These are phyloP conservation scores for Brassica incana DNA, from an alignment of 345 rosid genomes.

Conservation along the genomic window DNA sequence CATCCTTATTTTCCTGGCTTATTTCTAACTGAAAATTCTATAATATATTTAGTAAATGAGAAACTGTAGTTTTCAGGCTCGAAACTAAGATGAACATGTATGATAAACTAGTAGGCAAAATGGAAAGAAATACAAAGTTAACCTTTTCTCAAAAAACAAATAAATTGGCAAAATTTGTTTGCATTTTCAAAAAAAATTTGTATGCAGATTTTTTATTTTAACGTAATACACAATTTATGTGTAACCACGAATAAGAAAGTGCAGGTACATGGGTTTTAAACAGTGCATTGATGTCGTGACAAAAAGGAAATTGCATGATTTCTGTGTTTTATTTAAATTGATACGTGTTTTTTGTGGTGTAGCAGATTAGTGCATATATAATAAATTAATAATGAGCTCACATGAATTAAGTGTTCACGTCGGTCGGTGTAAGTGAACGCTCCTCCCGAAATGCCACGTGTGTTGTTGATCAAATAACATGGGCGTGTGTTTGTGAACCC, in stretches of 20 bases:
- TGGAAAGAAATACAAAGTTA: background rate
- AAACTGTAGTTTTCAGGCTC: background rate
- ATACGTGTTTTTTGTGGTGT: constrained; percentile 6
- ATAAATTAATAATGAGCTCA: background rate
- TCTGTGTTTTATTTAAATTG: background rate
- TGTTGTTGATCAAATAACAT: constrained; percentile 26
- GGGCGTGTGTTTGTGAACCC: constrained; percentile 14
- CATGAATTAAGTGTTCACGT: background rate
- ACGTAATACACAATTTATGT: background rate
- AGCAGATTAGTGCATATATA: constrained; percentile 6
- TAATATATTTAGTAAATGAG: background rate
- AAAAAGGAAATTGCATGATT: background rate
- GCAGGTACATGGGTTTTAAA: background rate
- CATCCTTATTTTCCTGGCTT: constrained; percentile 15
- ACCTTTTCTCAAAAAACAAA: background rate
- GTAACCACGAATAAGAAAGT: no score
- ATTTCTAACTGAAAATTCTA: background rate
- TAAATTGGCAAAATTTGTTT: background rate
- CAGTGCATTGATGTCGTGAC: background rate
- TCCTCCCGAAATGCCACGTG: constrained; percentile 35
- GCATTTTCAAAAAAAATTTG: no score
- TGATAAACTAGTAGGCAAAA: background rate
- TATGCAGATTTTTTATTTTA: background rate
- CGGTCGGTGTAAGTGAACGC: constrained; percentile 28
- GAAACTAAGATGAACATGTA: background rate